Conservation (phyloP, 2,329 filamentous ascomycete genomes). For the Colletotrichum sp. region DNA sequence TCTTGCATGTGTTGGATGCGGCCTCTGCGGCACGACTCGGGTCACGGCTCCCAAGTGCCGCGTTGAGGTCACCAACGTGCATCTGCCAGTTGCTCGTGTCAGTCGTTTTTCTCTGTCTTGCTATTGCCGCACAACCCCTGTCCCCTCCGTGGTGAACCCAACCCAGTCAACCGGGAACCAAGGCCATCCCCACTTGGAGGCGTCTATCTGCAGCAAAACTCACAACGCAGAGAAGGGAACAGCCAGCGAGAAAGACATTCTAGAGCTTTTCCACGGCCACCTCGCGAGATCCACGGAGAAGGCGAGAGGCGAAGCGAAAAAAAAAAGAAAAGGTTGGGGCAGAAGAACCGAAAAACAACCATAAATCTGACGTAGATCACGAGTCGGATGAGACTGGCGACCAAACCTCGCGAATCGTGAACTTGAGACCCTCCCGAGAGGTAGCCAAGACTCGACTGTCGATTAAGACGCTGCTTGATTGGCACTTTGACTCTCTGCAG, state of each 20-base stretch:
- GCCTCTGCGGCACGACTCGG: conserved; percentile 5
- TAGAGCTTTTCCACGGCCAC: not conserved
- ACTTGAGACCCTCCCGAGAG: not conserved
- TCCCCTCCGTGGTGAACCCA: not conserved
- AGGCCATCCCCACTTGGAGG: not conserved
- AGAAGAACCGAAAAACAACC: not conserved
- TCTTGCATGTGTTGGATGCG: not conserved
- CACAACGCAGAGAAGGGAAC: not conserved
- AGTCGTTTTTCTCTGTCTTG: not conserved
- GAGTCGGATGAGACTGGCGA: not conserved
- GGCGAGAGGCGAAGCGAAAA: not conserved
- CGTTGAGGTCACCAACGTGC: not conserved
- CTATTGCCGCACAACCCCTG: not conserved
- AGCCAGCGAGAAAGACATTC: not conserved
- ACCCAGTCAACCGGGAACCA: not conserved
- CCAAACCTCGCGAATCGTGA: not conserved
- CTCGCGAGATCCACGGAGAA: not conserved
- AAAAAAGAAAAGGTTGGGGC: not conserved
- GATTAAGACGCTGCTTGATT: not conserved
- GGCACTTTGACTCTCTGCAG: not conserved
- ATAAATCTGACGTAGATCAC: not conserved
- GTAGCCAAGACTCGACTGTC: not conserved
- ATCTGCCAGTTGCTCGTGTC: not conserved
- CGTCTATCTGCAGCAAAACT: not conserved
- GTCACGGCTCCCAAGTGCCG: not conserved